phyloP scores from a whole-genome alignment of 192 early-diverging fungal genomes.

The Spizellomyces sp. region DNA sequence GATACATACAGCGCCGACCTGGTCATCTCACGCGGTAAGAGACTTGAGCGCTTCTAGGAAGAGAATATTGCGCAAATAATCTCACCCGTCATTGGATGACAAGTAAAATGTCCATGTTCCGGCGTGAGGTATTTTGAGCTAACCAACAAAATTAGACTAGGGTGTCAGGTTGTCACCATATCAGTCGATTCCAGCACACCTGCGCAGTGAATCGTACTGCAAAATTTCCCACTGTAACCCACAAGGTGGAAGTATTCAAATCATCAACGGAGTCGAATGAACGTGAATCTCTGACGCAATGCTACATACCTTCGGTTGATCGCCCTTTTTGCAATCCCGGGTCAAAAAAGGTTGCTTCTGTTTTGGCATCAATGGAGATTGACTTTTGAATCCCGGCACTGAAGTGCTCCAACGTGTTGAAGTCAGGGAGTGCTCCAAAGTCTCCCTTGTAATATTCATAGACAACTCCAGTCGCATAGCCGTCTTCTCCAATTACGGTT shows the following conservation, averaged over 20 bases:
- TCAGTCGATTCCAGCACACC: background rate
- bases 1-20: slow-evolving; percentile 19
- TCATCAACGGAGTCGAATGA: background rate
- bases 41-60: background rate
- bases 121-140: slow-evolving; percentile 28
- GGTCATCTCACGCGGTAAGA: background rate
- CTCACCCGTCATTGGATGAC: slow-evolving; percentile 18
- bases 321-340: slow-evolving; percentile 8
- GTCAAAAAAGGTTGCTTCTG: slow-evolving; percentile 22
- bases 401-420: slow-evolving; percentile 15
- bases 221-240: slow-evolving; percentile 12
- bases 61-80: background rate
- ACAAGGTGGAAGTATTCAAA: too few relatives aligned
- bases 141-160: background rate
- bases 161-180: background rate
- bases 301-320: slow-evolving; percentile 8
- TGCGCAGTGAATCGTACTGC: slow-evolving; percentile 29
- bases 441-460: slow-evolving; percentile 32
- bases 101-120: slow-evolving; percentile 36
- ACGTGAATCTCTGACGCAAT: background rate
- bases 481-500: slow-evolving; percentile 9
- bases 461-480: slow-evolving; percentile 14
- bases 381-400: slow-evolving; percentile 2
- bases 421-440: slow-evolving; percentile 28
- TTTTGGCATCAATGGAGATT: slow-evolving; percentile 11